Evolutionary conservation across 176 grass and related monocot genomes (phyloP).

Genomic region (Paspalum notatum): DNA sequence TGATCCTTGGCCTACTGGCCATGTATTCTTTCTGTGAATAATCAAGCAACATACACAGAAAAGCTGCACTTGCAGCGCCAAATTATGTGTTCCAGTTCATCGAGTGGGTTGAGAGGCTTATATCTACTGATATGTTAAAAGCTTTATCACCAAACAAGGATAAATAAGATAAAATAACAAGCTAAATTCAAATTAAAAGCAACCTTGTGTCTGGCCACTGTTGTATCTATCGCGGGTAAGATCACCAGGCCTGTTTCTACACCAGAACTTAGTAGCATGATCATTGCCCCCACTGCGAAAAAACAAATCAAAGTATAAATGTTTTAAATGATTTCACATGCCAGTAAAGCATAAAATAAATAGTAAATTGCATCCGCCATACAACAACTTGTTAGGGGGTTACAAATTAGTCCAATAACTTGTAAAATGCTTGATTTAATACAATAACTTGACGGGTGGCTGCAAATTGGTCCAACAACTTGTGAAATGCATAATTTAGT

Average conservation of each 20-base stretch:
- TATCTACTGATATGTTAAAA: not conserved
- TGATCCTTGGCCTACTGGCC: too few relatives aligned
- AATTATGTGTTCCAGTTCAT: too few relatives aligned
- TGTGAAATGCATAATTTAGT: too few relatives aligned
- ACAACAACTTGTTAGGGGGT: too few relatives aligned
- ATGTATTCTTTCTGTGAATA: too few relatives aligned
- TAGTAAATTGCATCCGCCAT: not conserved
- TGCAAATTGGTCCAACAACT: too few relatives aligned
- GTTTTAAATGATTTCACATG: conserved; percentile 2
- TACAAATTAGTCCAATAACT: too few relatives aligned
- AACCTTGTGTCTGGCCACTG: conserved; percentile 70
- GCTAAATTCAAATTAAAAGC: conserved; percentile 26
- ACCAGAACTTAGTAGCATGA: conserved; percentile 97
- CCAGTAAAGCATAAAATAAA: not conserved
- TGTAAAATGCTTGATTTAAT: too few relatives aligned
- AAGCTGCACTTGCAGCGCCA: too few relatives aligned
- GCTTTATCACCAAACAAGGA: conserved; percentile 3
- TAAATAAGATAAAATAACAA: conserved; percentile 32
- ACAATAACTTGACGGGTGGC: too few relatives aligned
- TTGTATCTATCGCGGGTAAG: conserved; percentile 87
- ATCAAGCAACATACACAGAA: too few relatives aligned
- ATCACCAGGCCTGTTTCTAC: conserved; percentile 98
- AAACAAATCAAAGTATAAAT: not conserved
- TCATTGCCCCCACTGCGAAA: conserved; percentile 87
- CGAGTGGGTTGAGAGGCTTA: too few relatives aligned